Base-by-base conservation (phyloP, 2,329 filamentous ascomycete genomes). In the Metarhizium anisopliae region DNA sequence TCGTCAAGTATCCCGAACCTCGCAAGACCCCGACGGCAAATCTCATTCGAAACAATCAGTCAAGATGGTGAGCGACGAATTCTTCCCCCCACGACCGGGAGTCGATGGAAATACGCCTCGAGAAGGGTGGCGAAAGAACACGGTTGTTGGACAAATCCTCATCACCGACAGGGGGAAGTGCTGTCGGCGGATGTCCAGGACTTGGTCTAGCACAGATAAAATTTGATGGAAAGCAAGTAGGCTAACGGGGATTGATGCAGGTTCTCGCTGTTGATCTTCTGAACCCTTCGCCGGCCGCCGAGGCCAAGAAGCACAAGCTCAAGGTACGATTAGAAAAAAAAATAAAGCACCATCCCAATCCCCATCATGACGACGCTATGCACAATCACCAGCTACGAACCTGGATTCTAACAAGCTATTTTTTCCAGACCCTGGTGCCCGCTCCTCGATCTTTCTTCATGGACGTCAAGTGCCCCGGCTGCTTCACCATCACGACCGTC, bases 401-500 rank as follows among this genome's bases (percentile, higher is more conserved):
- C 4, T 25, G 11, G 18, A 38, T 36, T 55, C 49, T 57, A 55
- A 55, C 36, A 40, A 32, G 2, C 3, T 20, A 4, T 42, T 36
- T 16, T 50, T 18, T 55, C 61, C 67, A 95, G 91, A 91, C 84
- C 67, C 89, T 99, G 71, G 94, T 99, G 75, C 94, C 94, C 71
- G 87, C 85, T 66, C 94, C 94, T 72, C 90, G 94, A 77, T 97
- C 93, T 67, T 99, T 97, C 89, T 99, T 99, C 90, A 99, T 99
- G 94, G 94, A 99, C 77, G 94, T 99, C 84, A 99, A 99, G 89
- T 99, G 94, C 89, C 94, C 94, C 76, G 94, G 94, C 73, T 99
- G 94, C 90, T 99, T 97, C 88, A 96, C 92, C 78, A 99, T 99
- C 86, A 99, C 94, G 78, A 99, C 94, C 77, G 94, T 99, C 80